Evolutionary conservation across 768 basidiomycete genomes (phyloP).

Genomic region (Coprinopsis cinerea): DNA sequence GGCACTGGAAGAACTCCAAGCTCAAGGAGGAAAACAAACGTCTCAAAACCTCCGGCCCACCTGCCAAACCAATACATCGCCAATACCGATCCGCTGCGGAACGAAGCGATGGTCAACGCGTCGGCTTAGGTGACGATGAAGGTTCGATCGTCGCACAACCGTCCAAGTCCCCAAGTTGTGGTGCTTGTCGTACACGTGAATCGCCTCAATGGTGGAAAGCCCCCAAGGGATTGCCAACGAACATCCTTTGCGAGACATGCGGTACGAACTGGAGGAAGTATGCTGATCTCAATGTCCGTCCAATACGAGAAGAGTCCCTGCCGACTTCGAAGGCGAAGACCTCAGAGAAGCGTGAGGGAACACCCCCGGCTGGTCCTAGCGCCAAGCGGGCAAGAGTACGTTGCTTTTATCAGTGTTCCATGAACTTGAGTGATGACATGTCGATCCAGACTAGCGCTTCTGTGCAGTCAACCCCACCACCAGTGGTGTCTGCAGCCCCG

Average conservation of each 20-base stretch:
- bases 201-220: conserved; percentile 88
- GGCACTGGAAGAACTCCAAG: conserved; percentile 75
- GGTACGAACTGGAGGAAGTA: conserved; percentile 92
- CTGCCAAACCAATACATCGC: conserved; percentile 28
- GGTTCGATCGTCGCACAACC: conserved; percentile 62
- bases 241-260: conserved; percentile 79
- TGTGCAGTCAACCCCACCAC: conserved; percentile 60
- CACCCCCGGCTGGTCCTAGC: conserved; percentile 39
- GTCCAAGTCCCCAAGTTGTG: conserved; percentile 59
- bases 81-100: conserved; percentile 34
- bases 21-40: conserved; percentile 64
- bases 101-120: conserved; percentile 38
- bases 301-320: conserved; percentile 59
- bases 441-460: conserved; percentile 40
- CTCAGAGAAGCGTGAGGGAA: conserved; percentile 59
- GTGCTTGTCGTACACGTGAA: conserved; percentile 79
- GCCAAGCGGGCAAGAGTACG: conserved; percentile 41
- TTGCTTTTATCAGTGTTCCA: conserved; percentile 5
- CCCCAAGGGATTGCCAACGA: conserved; percentile 75
- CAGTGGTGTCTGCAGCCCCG: conserved; percentile 43
- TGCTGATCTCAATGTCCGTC: conserved; percentile 77
- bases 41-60: conserved; percentile 35
- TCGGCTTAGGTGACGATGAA: conserved; percentile 65
- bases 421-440: neutral
- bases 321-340: conserved; percentile 47